Evolutionary conservation across 225 moss, liverwort and hornwort species (phyloP), one percentile per base, ranked within the genome.

Genomic region (Pseudisothecium myosuroides): DNA sequence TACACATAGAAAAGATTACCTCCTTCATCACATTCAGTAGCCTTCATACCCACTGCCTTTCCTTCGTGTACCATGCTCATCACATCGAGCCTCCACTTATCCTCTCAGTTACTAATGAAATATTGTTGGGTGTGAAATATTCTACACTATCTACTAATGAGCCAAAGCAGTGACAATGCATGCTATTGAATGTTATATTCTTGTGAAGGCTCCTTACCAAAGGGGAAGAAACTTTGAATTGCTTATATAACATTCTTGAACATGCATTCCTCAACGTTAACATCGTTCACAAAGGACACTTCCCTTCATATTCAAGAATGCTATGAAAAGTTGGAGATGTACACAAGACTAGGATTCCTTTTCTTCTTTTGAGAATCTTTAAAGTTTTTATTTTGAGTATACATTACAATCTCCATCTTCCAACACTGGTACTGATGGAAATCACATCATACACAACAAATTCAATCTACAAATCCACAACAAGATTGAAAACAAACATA

Each of bases 161-260:
- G 54, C 17, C 54, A 17, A 54, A 17, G 17, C 17, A 6, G 54
- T 54, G 54, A 54, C 17, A 54, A 54, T 54, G 54, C 54, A 54
- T 54, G 17, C 54, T 54, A 54, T 54, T 54, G 17, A 17, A 54
- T 54, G 17, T 54, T 54, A 54, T 17, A 7, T 54, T 69, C 16
- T 16, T 65, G 0, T 73, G 6, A 28, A 12, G 12, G 4, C 20
- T 32, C 12, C 8, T 3, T 0, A 50, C 6, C 17, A 21, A 20
- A 34, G 7, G 5, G 8, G 34, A 52, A 1, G 22, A 76, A 76
- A 52, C 13, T 76, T 34, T 76, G 8, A 11, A 34, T 34, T 50
- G 76, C 4, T 0, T 8, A 0, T 9, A 29, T 29, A 29, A 45
- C 74, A 74, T 27, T 47, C 29, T 17, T 47, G 17, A 47, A 29